A percentile compares a stretch with the other conserved stretches of the same genome.
Evolutionary conservation across 129 eudicot genomes (phyloP).

Genomic region (Smallanthus sonchifolius): DNA sequence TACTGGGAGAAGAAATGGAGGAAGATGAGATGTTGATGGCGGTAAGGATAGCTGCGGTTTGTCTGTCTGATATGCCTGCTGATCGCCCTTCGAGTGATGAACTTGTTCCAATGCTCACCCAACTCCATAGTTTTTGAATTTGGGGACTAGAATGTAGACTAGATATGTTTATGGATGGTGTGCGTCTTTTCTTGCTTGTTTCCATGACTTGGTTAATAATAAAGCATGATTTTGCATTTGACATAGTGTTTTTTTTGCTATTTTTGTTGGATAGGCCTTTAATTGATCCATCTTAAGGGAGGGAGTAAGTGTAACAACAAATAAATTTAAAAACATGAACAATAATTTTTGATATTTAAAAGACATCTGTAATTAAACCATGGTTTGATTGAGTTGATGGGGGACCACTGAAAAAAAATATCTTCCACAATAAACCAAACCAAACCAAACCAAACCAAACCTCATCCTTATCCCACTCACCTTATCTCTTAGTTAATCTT

Average conservation of each 20-base stretch:
- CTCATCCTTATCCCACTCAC: conserved; percentile 34
- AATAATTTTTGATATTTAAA: not conserved
- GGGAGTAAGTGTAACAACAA: too few relatives aligned
- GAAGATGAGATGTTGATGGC: conserved; percentile 96
- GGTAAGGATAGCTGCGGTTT: conserved; percentile 72
- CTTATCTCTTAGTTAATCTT: conserved; percentile 28
- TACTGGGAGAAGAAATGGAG: conserved; percentile 64
- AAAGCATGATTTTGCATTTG: too few relatives aligned
- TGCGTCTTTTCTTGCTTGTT: too few relatives aligned
- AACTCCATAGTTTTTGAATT: conserved; percentile 71
- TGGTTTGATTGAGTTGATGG: conserved; percentile 5
- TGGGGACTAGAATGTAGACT: not conserved
- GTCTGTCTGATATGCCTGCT: conserved; percentile 71
- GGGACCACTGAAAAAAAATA: conserved; percentile 14
- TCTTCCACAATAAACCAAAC: conserved; percentile 24
- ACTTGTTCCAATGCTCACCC: conserved; percentile 94
- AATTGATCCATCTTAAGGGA: too few relatives aligned
- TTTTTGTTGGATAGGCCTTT: not conserved
- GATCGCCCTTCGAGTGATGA: conserved; percentile 89
- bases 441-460: not conserved
- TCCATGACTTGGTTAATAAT: too few relatives aligned
- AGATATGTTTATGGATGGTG: too few relatives aligned
- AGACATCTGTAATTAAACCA: not conserved
- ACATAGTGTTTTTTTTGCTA: too few relatives aligned
- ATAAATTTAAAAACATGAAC: not conserved